Percentiles rank a stretch among this genome's conserved stretches.
Evolutionary conservation across 2,329 filamentous ascomycete species (phyloP).

Genomic region (Rosellinia necatrix): DNA sequence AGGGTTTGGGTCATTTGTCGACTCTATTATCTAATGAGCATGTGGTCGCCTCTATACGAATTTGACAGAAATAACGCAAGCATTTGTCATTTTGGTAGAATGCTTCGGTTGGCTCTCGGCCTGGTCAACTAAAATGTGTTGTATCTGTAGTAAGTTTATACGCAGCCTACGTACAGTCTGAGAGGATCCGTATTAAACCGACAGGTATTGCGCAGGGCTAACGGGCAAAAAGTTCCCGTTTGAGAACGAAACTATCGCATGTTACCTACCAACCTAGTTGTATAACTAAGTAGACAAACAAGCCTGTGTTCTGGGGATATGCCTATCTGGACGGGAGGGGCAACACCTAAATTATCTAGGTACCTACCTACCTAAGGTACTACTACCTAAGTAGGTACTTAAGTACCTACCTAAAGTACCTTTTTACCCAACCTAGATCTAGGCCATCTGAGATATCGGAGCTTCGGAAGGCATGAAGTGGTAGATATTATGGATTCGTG

Average conservation of each 20-base stretch:
- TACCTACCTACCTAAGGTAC: too few species aligned
- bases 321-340: too few species aligned
- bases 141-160: constrained; percentile 20
- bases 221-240: constrained; percentile 1
- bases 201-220: constrained; percentile 2
- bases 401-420: too few species aligned
- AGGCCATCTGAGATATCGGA: too few species aligned
- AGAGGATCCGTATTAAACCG: constrained; percentile 1
- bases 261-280: too few species aligned
- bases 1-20: too few species aligned
- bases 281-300: too few species aligned
- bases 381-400: too few species aligned
- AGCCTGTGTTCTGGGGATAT: too few species aligned
- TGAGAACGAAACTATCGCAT: too few species aligned
- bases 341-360: too few species aligned
- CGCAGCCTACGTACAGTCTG: neutral
- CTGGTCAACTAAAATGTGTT: neutral
- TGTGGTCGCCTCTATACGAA: constrained; percentile 4
- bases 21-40: neutral
- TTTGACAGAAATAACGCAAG: neutral
- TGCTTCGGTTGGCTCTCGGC: neutral
- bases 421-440: too few species aligned
- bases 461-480: neutral
- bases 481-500: constrained; percentile 12
- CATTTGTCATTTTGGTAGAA: constrained; percentile 11